Base-by-base conservation (phyloP, 73 alveolate genomes). In the Paramecium octaurelia region DNA sequence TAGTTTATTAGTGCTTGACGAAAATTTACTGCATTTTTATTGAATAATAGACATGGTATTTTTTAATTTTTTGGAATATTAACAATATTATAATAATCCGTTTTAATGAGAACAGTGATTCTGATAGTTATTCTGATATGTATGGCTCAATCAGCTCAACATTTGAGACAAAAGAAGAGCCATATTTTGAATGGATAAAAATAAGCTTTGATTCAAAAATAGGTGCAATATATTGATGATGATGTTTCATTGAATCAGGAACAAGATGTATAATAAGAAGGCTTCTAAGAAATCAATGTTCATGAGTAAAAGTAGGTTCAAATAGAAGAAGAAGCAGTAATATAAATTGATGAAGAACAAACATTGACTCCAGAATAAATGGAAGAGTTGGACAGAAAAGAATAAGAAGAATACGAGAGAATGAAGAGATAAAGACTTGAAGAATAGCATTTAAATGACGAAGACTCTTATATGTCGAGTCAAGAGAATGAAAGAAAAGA, bases 291-390 rank as follows among this genome's bases (percentile, higher is more conserved):
- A 54, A 54, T 54, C 3, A 54, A 54, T 54, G 69, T 54, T 54
- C 69, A 64, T 64, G 84, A 64, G 31, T 27, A 31, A 64, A 12
- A 64, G 9, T 31, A 9, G 9, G 21, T 27, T 14, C 29, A 27
- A 64, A 23, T 23, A 34, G 84, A 64, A 10, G 84, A 64, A 6
- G 21, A 27, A 64, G 35, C 69, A 54, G 84, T 64, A 27, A 31
- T 64, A 64, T 64, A 64, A 34, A 34, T 64, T 11, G 84, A 64
- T 64, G 84, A 64, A 64, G 84, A 64, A 64, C 46, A 64, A 64
- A 31, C 42, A 64, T 31, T 64, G n/a, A 64, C 35, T 9, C 21
- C 84, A 12, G 42, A 27, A 64, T 64, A 64, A 64, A 27, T 27
- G 46, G 84, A 64, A 31, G 84, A 64, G 14, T 64, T 64, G 12